Base-by-base conservation (phyloP, 2,329 filamentous ascomycete species). In the Talaromyces islandicus region DNA sequence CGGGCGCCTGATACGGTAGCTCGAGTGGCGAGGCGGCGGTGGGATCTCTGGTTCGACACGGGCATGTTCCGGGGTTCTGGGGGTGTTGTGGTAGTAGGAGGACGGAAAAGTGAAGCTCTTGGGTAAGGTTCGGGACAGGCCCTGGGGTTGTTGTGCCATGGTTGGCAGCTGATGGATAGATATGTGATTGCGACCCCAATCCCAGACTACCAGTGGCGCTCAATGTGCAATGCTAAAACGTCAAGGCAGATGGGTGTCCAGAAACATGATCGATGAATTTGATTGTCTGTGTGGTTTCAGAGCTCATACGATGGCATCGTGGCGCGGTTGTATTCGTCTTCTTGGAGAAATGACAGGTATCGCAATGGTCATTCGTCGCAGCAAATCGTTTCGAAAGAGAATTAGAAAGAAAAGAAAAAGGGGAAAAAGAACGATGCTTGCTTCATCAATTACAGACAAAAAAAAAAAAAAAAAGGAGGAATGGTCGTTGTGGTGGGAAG, bases 61-160 rank as follows among this genome's bases (percentile, higher is more conserved):
- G 17, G 72, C 68, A 61, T 73, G 77, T 62, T 78, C 73, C 60
- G 77, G 77, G 17, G 77, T 80, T 64, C 67, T 76, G 25, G 77
- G 77, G 59, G 71, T 71, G 32, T 70, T 70, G 48, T 67, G 65
- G 55, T 66, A 65, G 54, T 66, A 65, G 53, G 67, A 57, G 54
- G 72, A 72, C 56, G 75, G 69, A 54, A 77, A 76, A 11, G 75
- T 77, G 66, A 80, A 80, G 66, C 78, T 78, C 64, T 79, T 78
- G 29, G 77, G 77, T 27, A 80, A 67, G 25, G 77, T 80, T 58
- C 76, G 77, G 60, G 77, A 79, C 57, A 78, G 69, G 21, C 71
- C 73, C 57, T 68, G 66, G 62, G 71, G 74, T 65, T 71, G 72
- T 62, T 72, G 69, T 63, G 73, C 70, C 75, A 77, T 77, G 64